A percentile compares a stretch with the other conserved stretches of the same genome.
Conservation (phyloP, 202 grass and related monocot genomes). For the Panicum virgatum region DNA sequence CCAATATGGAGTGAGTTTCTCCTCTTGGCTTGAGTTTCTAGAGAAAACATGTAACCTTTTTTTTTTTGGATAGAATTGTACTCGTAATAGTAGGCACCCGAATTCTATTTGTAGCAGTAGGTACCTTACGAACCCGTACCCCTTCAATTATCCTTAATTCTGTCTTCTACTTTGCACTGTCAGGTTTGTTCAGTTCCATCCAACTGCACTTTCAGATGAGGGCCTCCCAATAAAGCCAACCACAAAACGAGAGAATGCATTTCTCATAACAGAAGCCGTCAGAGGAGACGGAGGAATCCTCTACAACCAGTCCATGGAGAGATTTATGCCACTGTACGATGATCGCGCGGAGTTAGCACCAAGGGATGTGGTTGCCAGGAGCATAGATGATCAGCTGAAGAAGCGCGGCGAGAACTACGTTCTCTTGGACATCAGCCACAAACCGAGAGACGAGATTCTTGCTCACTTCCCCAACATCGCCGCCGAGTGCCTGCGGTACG, state of each 20-base stretch:
- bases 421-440: conserved; percentile 92
- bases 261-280: conserved; percentile 93
- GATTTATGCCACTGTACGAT: conserved; percentile 90
- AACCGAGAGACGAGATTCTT: conserved; percentile 66
- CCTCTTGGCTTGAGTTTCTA: not conserved
- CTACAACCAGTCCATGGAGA: conserved; percentile 87
- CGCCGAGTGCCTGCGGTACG: conserved; percentile 67
- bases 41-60: no score
- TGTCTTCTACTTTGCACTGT: conserved; percentile 2
- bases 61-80: no score
- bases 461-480: conserved; percentile 93
- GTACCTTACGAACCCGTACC: not conserved
- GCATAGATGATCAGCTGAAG: conserved; percentile 95
- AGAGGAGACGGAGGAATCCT: conserved; percentile 93
- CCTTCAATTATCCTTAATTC: conserved; percentile 22
- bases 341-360: conserved; percentile 82
- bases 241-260: conserved; percentile 81
- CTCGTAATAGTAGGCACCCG: not conserved
- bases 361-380: conserved; percentile 84
- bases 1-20: conserved; percentile 99
- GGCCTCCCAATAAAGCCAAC: conserved; percentile 74
- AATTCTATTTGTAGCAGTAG: conserved; percentile 8
- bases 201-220: conserved; percentile 87
- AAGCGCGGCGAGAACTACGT: conserved; percentile 81
- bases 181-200: conserved; percentile 97